Evolutionary conservation across 371 early-diverging fungal species (phyloP), one percentile per base, ranked within the genome.

Genomic region (Caulochytrium protostelioides): DNA sequence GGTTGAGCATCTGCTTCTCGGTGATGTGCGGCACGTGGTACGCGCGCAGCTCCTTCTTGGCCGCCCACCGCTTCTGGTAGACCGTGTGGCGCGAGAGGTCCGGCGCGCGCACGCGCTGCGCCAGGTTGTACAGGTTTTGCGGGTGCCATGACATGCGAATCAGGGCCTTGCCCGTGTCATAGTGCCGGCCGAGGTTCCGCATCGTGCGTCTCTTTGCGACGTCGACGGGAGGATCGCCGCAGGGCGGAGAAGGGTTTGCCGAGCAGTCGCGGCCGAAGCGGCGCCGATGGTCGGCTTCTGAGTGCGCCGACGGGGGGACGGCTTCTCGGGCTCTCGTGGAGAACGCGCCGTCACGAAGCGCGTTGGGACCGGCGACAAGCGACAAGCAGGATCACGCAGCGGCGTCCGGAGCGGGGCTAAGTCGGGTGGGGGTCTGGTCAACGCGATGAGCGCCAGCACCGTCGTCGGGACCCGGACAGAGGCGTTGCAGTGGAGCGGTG

Each of bases 111-210:
- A 54, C 59, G 33, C 78, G 74, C 16, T 50, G 50, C n/a, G 71
- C 66, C 38, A 85, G 69, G 54, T 79, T 79, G 71, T 70, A 84
- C 41, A 85, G 64, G 62, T 85, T 85, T 58, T 74, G 65, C 49
- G 73, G 74, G 62, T 82, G 70, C 91, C 91, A 90, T 30, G 84
- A 80, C 84, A 87, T 81, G 46, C 85, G 79, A 43, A 80, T 68
- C 42, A 85, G 60, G 46, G 70, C 61, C 10, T 10, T 26, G 10
- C 10, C 13, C 10, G n/a, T n/a, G 27, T 10, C 13, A 10, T 10
- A 26, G 10, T 26, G n/a, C 27, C 10, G 27, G 27, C 27, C 27
- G 27, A 26, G 27, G n/a, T n/a, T n/a, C n/a, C n/a, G n/a, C n/a
- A n/a, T n/a, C n/a, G n/a, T n/a, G n/a, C n/a, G n/a, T n/a, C n/a